Conservation (phyloP, 2,329 filamentous ascomycete genomes). For the Cephalotrichum gorgonifer region DNA sequence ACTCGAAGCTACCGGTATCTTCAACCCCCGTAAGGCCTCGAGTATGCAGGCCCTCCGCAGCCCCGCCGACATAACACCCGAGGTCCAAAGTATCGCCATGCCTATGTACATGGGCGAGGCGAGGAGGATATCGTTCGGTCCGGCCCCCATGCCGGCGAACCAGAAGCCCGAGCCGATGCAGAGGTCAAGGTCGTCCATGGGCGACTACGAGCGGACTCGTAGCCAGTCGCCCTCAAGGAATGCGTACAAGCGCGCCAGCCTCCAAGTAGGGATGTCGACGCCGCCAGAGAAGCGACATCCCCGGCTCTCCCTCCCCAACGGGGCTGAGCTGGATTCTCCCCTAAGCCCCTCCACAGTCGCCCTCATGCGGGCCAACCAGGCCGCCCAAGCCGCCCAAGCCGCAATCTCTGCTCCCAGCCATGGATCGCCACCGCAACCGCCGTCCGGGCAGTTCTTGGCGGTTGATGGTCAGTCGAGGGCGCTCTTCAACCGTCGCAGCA, state of each 20-base stretch:
- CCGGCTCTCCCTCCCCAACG: constrained; percentile 8
- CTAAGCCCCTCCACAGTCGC: neutral
- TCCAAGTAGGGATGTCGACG: constrained; percentile 4
- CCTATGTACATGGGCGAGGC: neutral
- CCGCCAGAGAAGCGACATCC: neutral
- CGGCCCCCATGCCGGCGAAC: neutral
- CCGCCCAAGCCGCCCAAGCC: constrained; percentile 4
- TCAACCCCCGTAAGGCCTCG: constrained; percentile 18
- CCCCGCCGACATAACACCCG: neutral
- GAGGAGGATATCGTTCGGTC: neutral
- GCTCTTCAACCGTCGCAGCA: constrained; percentile 31
- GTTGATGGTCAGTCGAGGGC: neutral
- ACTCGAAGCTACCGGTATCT: neutral
- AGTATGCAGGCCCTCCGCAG: constrained; percentile 19
- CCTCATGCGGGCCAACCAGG: neutral
- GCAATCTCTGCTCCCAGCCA: neutral
- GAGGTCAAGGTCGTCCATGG: constrained; percentile 22
- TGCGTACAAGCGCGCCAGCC: constrained; percentile 10
- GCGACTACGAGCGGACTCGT: constrained; percentile 13
- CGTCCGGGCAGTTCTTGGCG: neutral
- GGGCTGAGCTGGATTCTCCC: neutral
- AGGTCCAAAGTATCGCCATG: neutral
- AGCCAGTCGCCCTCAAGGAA: constrained; percentile 12
- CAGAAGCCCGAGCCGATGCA: too few relatives aligned
- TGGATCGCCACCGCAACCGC: neutral